Evolutionary conservation across 129 eudicot species (phyloP).

Genomic region (Tagetes erecta): DNA sequence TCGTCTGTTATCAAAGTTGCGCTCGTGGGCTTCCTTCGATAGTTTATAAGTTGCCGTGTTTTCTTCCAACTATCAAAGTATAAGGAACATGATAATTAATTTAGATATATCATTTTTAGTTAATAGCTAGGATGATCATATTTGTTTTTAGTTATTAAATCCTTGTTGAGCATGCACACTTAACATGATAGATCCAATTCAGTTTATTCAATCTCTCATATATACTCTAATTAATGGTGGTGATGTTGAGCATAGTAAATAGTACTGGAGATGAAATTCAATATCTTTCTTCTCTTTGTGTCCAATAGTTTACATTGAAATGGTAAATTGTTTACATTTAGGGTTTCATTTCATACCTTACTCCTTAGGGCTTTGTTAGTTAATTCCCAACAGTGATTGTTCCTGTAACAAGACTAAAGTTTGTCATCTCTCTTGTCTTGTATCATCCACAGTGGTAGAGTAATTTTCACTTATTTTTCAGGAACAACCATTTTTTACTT

Average conservation of each 20-base stretch:
- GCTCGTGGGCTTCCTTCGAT: constrained; percentile 37
- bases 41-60: constrained; percentile 23
- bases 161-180: too few relatives aligned
- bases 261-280: too few relatives aligned
- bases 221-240: too few relatives aligned
- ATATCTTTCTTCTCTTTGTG: neutral
- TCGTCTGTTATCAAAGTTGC: constrained; percentile 26
- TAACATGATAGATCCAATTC: too few relatives aligned
- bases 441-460: too few relatives aligned
- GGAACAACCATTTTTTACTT: too few relatives aligned
- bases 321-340: neutral
- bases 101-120: too few relatives aligned
- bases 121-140: too few relatives aligned
- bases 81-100: neutral
- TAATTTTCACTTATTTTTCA: too few relatives aligned
- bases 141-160: too few relatives aligned
- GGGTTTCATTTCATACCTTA: constrained; percentile 37
- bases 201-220: too few relatives aligned
- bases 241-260: too few relatives aligned
- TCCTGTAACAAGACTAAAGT: constrained; percentile 35
- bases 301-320: neutral
- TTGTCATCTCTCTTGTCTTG: neutral
- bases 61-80: constrained; percentile 42
- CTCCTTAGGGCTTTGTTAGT: constrained; percentile 39
- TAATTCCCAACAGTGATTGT: constrained; percentile 41